These are phyloP conservation scores for Hyaloperonospora arabidopsidis DNA, from an alignment of 352 stramenopile genomes.

Conservation along the genomic window DNA sequence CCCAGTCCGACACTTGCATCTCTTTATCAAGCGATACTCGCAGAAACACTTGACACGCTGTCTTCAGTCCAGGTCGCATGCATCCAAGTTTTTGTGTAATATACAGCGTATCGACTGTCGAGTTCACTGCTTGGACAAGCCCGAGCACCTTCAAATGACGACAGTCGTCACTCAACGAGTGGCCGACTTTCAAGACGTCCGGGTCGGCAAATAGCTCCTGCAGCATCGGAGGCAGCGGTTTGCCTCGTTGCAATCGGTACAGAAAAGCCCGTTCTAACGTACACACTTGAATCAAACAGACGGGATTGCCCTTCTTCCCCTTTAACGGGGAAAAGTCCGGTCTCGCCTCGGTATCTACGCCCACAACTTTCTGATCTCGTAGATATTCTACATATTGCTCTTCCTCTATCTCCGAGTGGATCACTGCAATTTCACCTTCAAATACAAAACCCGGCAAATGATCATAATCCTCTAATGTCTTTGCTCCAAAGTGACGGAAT, in stretches of 20 bases:
- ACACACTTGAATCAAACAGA: conserved; percentile 73
- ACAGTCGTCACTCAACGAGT: conserved; percentile 74
- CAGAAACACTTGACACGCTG: conserved; percentile 69
- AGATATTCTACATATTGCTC: conserved; percentile 40
- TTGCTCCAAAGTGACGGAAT: conserved; percentile 36
- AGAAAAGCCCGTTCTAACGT: conserved; percentile 69
- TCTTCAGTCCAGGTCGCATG: conserved; percentile 61
- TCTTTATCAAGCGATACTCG: conserved; percentile 62
- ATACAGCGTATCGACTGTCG: conserved; percentile 74
- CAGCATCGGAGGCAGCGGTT: conserved; percentile 48
- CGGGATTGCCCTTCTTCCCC: conserved; percentile 48
- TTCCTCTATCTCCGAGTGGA: conserved; percentile 61
- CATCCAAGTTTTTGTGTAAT: conserved; percentile 74
- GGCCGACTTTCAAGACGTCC: conserved; percentile 63
- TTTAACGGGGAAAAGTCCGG: conserved; percentile 46
- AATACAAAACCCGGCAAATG: conserved; percentile 42
- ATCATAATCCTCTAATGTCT: conserved; percentile 48
- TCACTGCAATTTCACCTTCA: conserved; percentile 44
- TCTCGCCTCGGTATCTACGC: conserved; percentile 76
- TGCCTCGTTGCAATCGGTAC: conserved; percentile 52
- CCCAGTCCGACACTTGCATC: conserved; percentile 85
- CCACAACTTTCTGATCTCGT: conserved; percentile 42
- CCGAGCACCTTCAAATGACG: conserved; percentile 46
- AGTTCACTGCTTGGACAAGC: conserved; percentile 52
- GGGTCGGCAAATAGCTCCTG: conserved; percentile 50